Percentiles rank a stretch among this genome's conserved stretches.
These are phyloP conservation scores for Cyclotella sp. DNA, from an alignment of 108 stramenopile genomes.

Conservation along the genomic window DNA sequence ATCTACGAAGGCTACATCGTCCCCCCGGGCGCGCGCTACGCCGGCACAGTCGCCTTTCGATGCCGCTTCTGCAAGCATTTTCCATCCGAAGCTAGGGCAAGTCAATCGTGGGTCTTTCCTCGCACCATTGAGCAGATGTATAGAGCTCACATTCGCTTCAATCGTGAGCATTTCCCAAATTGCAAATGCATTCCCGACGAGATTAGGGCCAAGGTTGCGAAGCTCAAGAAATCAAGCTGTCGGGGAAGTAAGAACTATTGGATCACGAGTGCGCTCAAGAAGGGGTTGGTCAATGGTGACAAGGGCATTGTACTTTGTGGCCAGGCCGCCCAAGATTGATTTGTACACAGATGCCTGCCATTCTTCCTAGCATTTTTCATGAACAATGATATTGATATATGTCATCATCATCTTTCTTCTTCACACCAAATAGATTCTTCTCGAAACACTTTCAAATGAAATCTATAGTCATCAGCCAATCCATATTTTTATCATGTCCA, in stretches of 20 bases:
- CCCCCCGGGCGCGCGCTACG: slow-evolving; percentile 23
- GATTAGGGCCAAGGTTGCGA: slow-evolving; percentile 7
- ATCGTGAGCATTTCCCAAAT: slow-evolving; percentile 17
- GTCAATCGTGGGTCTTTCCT: slow-evolving; percentile 30
- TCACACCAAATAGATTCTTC: no score
- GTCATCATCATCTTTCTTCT: no score
- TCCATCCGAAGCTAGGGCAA: slow-evolving; percentile 5
- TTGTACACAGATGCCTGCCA: not conserved
- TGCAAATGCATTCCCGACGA: slow-evolving; percentile 30
- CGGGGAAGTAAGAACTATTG: slow-evolving; percentile 39
- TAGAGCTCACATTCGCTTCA: slow-evolving; percentile 29
- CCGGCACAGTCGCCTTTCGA: slow-evolving; percentile 34
- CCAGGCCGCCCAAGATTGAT: not conserved
- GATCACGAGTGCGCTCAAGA: slow-evolving; percentile 29
- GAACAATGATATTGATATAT: not conserved
- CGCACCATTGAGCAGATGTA: slow-evolving; percentile 31
- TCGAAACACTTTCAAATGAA: no score
- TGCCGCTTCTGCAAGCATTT: slow-evolving; percentile 38
- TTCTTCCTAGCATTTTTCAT: not conserved
- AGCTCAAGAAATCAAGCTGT: slow-evolving; percentile 14
- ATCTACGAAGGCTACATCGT: slow-evolving; percentile 19
- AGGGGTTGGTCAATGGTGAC: slow-evolving; percentile 19
- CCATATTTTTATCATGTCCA: no score
- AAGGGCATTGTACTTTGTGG: slow-evolving; percentile 38
- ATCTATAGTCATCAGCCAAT: no score